A percentile compares a stretch with the other conserved stretches of the same genome.
These are phyloP conservation scores for Pseudonectria buxi DNA, from an alignment of 2,329 filamentous ascomycete genomes.

Conservation along the genomic window DNA sequence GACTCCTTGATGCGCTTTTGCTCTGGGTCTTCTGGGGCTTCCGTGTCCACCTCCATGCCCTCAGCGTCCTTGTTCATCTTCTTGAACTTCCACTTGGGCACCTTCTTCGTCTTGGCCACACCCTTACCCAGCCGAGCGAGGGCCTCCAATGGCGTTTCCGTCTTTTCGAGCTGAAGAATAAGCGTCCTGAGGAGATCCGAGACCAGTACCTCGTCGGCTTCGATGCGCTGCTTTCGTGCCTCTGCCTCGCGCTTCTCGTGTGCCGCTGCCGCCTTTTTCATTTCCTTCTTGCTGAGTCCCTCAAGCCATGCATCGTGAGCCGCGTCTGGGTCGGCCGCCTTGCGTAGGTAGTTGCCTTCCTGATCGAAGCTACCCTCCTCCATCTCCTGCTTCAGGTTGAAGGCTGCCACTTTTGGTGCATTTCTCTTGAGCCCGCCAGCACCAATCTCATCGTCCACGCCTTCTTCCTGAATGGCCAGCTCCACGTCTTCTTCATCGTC, in stretches of 20 bases:
- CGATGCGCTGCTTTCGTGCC: slow-evolving; percentile 60
- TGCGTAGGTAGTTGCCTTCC: slow-evolving; percentile 82
- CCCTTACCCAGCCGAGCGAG: slow-evolving; percentile 71
- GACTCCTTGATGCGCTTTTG: slow-evolving; percentile 63
- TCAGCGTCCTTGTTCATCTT: slow-evolving; percentile 52
- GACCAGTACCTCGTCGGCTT: slow-evolving; percentile 68
- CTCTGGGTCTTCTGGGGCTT: slow-evolving; percentile 52
- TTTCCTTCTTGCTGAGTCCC: slow-evolving; percentile 88
- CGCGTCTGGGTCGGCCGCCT: slow-evolving; percentile 81
- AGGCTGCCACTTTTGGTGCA: slow-evolving; percentile 89
- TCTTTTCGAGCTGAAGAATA: slow-evolving; percentile 65
- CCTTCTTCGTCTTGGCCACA: slow-evolving; percentile 51
- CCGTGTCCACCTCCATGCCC: slow-evolving; percentile 64
- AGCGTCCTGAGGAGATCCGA: slow-evolving; percentile 67
- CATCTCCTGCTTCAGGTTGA: slow-evolving; percentile 86
- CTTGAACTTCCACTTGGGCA: slow-evolving; percentile 64
- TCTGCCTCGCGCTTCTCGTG: slow-evolving; percentile 80
- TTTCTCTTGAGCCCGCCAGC: slow-evolving; percentile 86
- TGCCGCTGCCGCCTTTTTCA: slow-evolving; percentile 79
- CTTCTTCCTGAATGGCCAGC: slow-evolving; percentile 63
- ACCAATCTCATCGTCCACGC: slow-evolving; percentile 81
- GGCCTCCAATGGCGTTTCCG: slow-evolving; percentile 84
- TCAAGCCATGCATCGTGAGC: slow-evolving; percentile 90
- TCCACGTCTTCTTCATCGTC: slow-evolving; percentile 66
- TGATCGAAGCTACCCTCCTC: slow-evolving; percentile 93